A percentile compares a stretch with the other conserved stretches of the same genome.
Evolutionary conservation across 129 eudicot genomes (phyloP).

Genomic region (Chrysanthemum lavandulifolium): DNA sequence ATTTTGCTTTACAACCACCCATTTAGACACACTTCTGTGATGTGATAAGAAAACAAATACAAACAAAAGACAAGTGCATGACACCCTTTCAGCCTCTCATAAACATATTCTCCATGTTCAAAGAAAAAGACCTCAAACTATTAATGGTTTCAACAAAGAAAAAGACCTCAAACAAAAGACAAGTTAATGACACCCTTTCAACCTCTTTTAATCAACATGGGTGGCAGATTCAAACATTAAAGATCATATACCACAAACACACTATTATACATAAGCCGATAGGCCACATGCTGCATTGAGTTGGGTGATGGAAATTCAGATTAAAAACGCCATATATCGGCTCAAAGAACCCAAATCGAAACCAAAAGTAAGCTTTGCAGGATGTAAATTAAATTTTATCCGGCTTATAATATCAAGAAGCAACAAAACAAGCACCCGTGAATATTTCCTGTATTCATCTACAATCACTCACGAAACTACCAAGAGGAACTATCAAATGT

Average conservation of each 20-base stretch:
- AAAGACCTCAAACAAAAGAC: too few relatives aligned
- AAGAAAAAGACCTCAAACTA: too few relatives aligned
- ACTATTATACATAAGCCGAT: too few relatives aligned
- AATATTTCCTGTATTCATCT: conserved; percentile 14
- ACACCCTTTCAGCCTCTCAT: too few relatives aligned
- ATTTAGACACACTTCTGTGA: background rate
- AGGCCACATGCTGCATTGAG: too few relatives aligned
- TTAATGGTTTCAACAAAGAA: too few relatives aligned
- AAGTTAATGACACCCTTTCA: too few relatives aligned
- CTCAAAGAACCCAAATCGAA: background rate
- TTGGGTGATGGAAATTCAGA: background rate
- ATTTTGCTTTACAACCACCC: conserved; percentile 6
- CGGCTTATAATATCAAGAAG: conserved; percentile 1
- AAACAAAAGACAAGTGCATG: background rate
- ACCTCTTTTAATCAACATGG: too few relatives aligned
- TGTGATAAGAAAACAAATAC: conserved; percentile 3
- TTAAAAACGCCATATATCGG: background rate
- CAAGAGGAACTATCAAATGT: conserved; percentile 1
- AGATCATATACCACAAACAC: too few relatives aligned
- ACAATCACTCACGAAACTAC: conserved; percentile 17
- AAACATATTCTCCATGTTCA: too few relatives aligned
- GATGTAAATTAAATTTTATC: background rate
- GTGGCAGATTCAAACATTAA: too few relatives aligned
- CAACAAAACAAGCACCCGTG: conserved; percentile 16
- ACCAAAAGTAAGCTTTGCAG: background rate